Base-by-base conservation (phyloP, 139 green algal genomes). In the Asterochloris erici region DNA sequence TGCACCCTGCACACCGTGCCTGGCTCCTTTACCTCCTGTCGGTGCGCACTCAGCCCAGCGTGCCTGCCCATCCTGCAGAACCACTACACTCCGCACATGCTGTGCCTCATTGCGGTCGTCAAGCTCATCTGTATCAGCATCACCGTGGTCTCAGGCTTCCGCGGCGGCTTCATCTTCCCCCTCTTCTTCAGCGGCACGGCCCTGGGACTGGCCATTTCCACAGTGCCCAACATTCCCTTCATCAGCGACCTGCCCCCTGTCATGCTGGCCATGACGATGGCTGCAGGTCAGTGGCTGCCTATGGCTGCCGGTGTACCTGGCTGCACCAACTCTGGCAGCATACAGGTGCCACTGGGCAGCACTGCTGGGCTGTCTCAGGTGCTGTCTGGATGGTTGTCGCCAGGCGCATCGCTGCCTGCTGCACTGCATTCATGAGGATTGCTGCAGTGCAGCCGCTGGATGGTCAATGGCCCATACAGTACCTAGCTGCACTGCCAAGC, bases 91-190 rank as follows among this genome's bases (percentile, higher is more conserved):
- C 61, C n/a, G 24, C 47, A 60, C 47, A 76, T 85, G 17, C 83
- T 84, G 15, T 10, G 89, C 21, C 54, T 88, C 10, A 81, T 91
- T 23, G 85, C 66, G 0, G 68, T 87, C 28, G 80, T 82, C 17
- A 89, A 91, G 81, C 81, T 91, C n/a, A 47, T 88, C 23, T 77
- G 85, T n/a, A 88, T 91, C 83, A 87, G 76, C 61, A 83, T 89
- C 71, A 88, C 85, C 11, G 85, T 91, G 29, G 17, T 87, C 27
- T 86, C 83, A 23, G 87, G 87, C 29, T 86, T 91, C 81, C 73
- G 85, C 13, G 85, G 85, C 24, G 85, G 87, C 71, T 91, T 91
- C 81, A 91, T 91, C 73, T 91, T 91, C 79, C 87, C 87, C 12
- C 61, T 87, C 9, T 87, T 91, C 64, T 82, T 87, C 68, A 83